Conservation (phyloP, 1,284 basidiomycete species). For the Marasmius sp. region DNA sequence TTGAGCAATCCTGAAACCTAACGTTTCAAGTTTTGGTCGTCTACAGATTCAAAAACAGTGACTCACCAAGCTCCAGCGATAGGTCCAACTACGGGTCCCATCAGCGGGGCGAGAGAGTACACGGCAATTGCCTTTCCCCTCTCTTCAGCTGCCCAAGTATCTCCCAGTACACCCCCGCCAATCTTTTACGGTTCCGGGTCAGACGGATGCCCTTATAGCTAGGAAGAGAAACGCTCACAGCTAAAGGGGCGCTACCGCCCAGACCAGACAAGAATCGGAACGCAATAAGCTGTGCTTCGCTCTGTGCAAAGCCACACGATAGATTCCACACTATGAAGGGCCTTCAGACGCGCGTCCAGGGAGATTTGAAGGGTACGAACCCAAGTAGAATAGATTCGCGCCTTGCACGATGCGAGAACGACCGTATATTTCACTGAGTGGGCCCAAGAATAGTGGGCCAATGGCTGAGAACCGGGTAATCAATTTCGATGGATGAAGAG, state of each 20-base stretch:
- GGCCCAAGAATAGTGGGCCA: conserved; percentile 55
- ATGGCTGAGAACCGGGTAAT: conserved; percentile 24
- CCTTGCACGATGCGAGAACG: conserved; percentile 40
- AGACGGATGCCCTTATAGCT: conserved; percentile 20
- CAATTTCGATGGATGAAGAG: conserved; percentile 5
- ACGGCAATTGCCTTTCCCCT: conserved; percentile 67
- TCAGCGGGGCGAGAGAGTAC: conserved; percentile 64
- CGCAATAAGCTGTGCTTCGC: conserved; percentile 52
- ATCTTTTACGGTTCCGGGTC: conserved; percentile 34
- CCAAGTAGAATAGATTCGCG: conserved; percentile 48
- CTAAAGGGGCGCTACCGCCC: conserved; percentile 63
- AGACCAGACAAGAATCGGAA: conserved; percentile 69
- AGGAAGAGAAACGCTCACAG: conserved; percentile 35
- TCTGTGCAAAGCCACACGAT: conserved; percentile 65
- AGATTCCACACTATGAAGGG: conserved; percentile 56
- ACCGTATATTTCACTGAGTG: conserved; percentile 55
- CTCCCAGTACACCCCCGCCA: conserved; percentile 69
- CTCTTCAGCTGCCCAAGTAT: conserved; percentile 68
- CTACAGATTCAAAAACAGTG: background rate
- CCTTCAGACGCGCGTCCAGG: background rate
- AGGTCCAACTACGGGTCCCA: conserved; percentile 68
- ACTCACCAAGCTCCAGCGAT: conserved; percentile 59
- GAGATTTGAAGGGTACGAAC: conserved; percentile 24
- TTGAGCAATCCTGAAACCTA: conserved; percentile 46
- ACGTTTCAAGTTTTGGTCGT: background rate